Evolutionary conservation across 495 filamentous ascomycete species (phyloP), one percentile per base, ranked within the genome.

Genomic region (Tuber umbilicatum): DNA sequence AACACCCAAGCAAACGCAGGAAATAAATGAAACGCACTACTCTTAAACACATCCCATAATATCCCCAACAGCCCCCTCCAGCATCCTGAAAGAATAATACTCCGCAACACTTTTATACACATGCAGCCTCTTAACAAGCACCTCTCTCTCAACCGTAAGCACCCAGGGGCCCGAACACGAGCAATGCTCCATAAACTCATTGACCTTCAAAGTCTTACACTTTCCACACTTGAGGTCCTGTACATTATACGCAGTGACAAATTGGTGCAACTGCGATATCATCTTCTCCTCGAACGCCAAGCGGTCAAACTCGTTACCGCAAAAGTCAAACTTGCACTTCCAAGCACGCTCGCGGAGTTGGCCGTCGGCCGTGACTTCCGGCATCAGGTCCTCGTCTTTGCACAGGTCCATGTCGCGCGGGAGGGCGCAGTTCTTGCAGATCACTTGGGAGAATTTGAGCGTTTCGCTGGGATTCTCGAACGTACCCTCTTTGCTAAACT

Each of bases 101-200:
- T 85, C 87, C 70, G 92, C 93, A 55, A 94, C 94, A 77, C 87
- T 90, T 76, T 86, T 86, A 81, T 91, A 87, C 27, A 97, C 91
- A 70, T 83, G 86, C 75, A 98, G 77, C 81, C 85, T 86, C 81
- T 86, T 89, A 76, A 88, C 79, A 37, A 94, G 85, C 50, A 91
- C 92, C n/a, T 88, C 89, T 78, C 87, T 87, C 81, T 90, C 86
- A 72, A 94, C 84, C 39, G 88, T 93, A 75, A 88, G 88, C 23
- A 84, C 87, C 95, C 95, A 99, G 67, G 84, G 86, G 10, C 96
- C 94, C 70, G 91, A 91, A 85, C 95, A 99, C 39, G 90, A 91
- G 83, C 95, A 99, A 84, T 98, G 94, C 84, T 98, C 95, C 90
- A 94, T 91, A 82, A 98, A 96, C 79, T 97, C 95, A 85, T 95